Evolutionary conservation across 2,329 filamentous ascomycete genomes (phyloP), one percentile per base, ranked within the genome.

Genomic region (Beauveria medogensis): DNA sequence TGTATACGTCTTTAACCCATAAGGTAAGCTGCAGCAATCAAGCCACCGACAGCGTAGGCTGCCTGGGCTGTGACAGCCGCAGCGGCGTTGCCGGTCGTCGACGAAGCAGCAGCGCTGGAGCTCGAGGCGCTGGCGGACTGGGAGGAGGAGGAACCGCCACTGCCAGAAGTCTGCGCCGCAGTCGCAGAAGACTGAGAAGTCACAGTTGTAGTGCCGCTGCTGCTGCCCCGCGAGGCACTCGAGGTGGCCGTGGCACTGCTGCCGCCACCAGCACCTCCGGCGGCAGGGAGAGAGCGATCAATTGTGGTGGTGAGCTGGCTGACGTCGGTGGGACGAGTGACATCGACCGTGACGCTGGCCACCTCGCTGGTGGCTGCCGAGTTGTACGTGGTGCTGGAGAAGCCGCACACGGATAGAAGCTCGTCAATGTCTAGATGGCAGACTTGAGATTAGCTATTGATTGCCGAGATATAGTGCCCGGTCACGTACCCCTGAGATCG

Each of bases 281-380:
- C 28, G 18, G 28, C 51, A 34, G 51, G 50, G 22, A 34, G n/a
- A 20, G 10, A 12, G 41, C 40, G n/a, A 37, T 64, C 54, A 57
- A 75, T 67, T 43, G 73, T 75, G 24, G 70, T 74, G 37, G 72
- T 75, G 59, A 74, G 65, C 65, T 76, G 70, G 48, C 54, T 68
- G 28, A 69, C 62, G 54, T 69, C 68, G 9, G 70, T 75, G n/a
- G 71, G 68, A 16, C 65, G 66, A 12, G 67, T 68, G 37, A 69
- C 74, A 9, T 65, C 59, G 52, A 74, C 73, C 9, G 66, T 68
- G 64, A 74, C 60, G 7, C 68, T 69, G 54, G 70, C 68, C 61
- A 74, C 77, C 16, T 43, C 46, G n/a, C 47, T 59, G 37, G 47
- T 37, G 37, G 26, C 55, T n/a, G 54, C 61, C n/a, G 50, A 52